Conservation (phyloP, 164 flowering plant genomes). For the Malania oleifera region DNA sequence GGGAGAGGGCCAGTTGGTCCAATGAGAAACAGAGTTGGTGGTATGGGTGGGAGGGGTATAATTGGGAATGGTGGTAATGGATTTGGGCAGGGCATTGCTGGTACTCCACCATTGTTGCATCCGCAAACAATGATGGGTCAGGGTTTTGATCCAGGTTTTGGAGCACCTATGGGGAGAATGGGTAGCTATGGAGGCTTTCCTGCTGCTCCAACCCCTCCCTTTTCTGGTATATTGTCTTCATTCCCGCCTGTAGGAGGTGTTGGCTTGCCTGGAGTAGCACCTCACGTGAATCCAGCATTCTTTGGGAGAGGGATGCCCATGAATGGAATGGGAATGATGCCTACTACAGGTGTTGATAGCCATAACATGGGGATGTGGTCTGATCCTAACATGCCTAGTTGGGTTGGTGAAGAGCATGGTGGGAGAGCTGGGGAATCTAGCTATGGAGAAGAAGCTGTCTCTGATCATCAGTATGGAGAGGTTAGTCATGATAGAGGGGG, state of each 20-base stretch:
- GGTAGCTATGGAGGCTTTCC: conserved; percentile 79
- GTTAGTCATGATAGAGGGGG: conserved; percentile 68
- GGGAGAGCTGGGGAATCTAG: conserved; percentile 82
- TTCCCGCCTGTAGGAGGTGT: conserved; percentile 69
- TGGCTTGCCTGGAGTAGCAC: conserved; percentile 84
- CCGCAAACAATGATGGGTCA: conserved; percentile 87
- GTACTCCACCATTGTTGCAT: conserved; percentile 58
- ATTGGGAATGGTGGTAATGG: conserved; percentile 68
- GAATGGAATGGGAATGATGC: conserved; percentile 88
- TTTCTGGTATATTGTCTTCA: conserved; percentile 59
- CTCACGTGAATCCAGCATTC: conserved; percentile 82
- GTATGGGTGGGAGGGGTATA: conserved; percentile 64
- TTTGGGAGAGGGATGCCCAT: conserved; percentile 75
- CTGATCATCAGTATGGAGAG: conserved; percentile 84
- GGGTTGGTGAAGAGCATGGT: conserved; percentile 77
- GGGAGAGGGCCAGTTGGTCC: conserved; percentile 71
- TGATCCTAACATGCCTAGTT: conserved; percentile 67
- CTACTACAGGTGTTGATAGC: conserved; percentile 62
- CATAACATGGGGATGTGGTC: conserved; percentile 85
- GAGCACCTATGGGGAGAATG: conserved; percentile 75
- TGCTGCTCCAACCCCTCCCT: conserved; percentile 56
- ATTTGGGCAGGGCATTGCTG: conserved; percentile 66
- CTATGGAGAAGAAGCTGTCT: conserved; percentile 86
- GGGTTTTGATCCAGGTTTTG: conserved; percentile 83
- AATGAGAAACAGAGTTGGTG: conserved; percentile 59